A percentile compares a stretch with the other conserved stretches of the same genome.
These are phyloP conservation scores for Phoenix dactylifera DNA, from an alignment of 176 grass and related monocot genomes.

Conservation along the genomic window DNA sequence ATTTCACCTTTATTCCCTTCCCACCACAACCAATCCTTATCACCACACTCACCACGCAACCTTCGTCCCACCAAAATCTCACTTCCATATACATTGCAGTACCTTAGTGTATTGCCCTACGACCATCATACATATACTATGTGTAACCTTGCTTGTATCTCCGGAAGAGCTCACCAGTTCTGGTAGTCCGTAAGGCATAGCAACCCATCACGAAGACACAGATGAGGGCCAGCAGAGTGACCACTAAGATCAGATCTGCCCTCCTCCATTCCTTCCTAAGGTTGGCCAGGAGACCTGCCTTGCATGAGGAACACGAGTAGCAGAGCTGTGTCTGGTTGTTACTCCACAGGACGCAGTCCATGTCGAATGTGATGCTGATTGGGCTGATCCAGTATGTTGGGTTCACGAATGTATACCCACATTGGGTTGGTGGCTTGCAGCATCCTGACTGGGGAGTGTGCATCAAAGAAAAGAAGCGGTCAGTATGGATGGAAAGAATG, in stretches of 20 bases:
- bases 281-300: conserved; percentile 67
- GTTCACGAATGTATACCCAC: conserved; percentile 69
- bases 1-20: too few relatives aligned
- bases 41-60: not conserved
- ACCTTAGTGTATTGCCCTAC: not conserved
- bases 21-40: too few relatives aligned
- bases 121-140: not conserved
- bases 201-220: conserved; percentile 57
- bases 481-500: too few relatives aligned
- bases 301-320: conserved; percentile 79
- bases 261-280: conserved; percentile 56
- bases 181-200: conserved; percentile 55
- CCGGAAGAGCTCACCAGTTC: conserved; percentile 54
- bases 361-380: conserved; percentile 27
- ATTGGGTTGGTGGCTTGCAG: conserved; percentile 83
- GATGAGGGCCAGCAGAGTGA: conserved; percentile 30
- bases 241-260: conserved; percentile 38
- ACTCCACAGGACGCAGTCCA: conserved; percentile 72
- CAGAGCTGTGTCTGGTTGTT: conserved; percentile 55
- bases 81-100: not conserved
- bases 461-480: too few relatives aligned
- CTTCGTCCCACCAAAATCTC: not conserved
- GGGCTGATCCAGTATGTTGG: conserved; percentile 80
- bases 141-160: conserved; percentile 78
- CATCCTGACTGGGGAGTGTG: conserved; percentile 46